Conservation (phyloP, 140 eudicot species). For the Anethum foeniculum region DNA sequence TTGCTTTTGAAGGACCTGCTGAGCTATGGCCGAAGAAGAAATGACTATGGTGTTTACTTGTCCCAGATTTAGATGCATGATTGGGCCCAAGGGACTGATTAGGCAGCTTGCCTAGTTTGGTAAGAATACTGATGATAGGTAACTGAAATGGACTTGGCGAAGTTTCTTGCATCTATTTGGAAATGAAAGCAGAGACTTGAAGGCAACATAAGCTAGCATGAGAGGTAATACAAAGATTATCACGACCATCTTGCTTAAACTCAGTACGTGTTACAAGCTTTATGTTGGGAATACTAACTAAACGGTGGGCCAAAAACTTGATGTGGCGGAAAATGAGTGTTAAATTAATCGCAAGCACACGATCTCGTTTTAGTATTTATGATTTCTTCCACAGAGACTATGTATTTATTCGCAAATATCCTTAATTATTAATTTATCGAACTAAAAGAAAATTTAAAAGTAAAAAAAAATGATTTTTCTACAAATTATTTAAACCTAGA, state of each 20-base stretch:
- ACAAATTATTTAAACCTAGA: too few species aligned
- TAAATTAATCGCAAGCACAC: too few species aligned
- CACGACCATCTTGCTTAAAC: neutral
- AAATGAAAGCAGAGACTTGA: neutral
- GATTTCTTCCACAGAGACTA: too few species aligned
- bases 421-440: too few species aligned
- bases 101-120: neutral
- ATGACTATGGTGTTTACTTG: constrained; percentile 22
- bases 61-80: constrained; percentile 39
- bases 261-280: too few species aligned
- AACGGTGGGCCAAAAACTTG: too few species aligned
- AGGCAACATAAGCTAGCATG: neutral
- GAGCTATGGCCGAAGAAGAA: constrained; percentile 9
- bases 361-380: too few species aligned
- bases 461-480: too few species aligned
- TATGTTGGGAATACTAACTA: too few species aligned
- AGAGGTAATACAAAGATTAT: neutral
- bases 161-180: neutral
- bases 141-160: neutral
- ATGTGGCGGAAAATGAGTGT: too few species aligned
- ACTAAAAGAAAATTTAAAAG: too few species aligned
- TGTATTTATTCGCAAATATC: too few species aligned
- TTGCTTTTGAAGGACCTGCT: constrained; percentile 44
- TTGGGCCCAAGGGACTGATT: constrained; percentile 25
- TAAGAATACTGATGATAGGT: neutral